Evolutionary conservation across 2,329 filamentous ascomycete species (phyloP).

Genomic region (Paraphaeosphaeria minitans): DNA sequence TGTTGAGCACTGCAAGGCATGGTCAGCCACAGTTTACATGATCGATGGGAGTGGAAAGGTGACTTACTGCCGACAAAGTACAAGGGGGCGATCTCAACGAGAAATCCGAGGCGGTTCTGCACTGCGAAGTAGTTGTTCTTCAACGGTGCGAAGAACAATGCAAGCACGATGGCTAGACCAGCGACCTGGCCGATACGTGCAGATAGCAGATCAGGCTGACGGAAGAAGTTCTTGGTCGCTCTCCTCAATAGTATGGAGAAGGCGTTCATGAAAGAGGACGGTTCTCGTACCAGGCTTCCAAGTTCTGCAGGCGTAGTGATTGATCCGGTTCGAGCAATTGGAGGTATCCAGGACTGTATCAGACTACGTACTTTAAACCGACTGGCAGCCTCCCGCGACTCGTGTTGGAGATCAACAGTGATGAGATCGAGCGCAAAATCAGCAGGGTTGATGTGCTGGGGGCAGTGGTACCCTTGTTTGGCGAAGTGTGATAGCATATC

Average conservation of each 20-base stretch:
- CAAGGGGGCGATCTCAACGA: conserved; percentile 73
- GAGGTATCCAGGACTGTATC: conserved; percentile 62
- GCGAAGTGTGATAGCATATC: conserved; percentile 71
- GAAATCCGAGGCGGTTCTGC: conserved; percentile 74
- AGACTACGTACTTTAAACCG: conserved; percentile 66
- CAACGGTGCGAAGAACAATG: conserved; percentile 69
- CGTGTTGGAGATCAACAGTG: conserved; percentile 74
- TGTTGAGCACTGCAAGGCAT: conserved; percentile 65
- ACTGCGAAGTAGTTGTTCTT: conserved; percentile 71
- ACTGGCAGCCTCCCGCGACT: conserved; percentile 65
- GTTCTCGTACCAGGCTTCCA: conserved; percentile 68
- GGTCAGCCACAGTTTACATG: conserved; percentile 7
- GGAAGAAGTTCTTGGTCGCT: conserved; percentile 65
- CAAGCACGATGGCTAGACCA: conserved; percentile 43
- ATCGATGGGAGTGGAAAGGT: neutral
- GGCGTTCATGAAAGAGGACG: conserved; percentile 65
- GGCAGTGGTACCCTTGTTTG: conserved; percentile 66
- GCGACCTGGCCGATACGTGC: conserved; percentile 48
- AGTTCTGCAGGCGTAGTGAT: conserved; percentile 73
- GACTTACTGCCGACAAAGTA: conserved; percentile 69
- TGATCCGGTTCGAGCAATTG: conserved; percentile 29
- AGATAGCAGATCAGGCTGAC: conserved; percentile 43
- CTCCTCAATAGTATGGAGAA: conserved; percentile 72
- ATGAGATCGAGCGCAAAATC: conserved; percentile 80
- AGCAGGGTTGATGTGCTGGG: conserved; percentile 73